Evolutionary conservation across 2,329 filamentous ascomycete genomes (phyloP), one percentile per base, ranked within the genome.

Genomic region (Magnaporthiopsis incrustans): DNA sequence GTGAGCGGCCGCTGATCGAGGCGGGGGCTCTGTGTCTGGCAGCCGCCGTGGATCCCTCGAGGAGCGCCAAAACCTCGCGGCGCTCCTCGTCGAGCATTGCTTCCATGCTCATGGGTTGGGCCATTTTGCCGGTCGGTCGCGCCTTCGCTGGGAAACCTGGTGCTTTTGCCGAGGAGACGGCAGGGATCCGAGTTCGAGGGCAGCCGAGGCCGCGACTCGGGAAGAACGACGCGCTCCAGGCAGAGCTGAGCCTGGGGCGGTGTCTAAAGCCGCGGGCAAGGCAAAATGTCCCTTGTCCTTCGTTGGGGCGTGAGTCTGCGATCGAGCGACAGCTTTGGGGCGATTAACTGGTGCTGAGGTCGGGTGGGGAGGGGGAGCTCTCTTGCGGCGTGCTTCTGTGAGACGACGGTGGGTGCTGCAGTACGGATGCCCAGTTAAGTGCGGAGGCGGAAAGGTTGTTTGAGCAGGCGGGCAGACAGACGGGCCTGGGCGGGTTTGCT

Each of bases 81-180:
- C 89, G 84, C 79, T 94, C 90, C 78, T 92, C 88, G 72, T 92
- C 90, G 67, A 92, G 81, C 68, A 88, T 85, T 61, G 88, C 85
- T 77, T 92, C 90, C 71, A 93, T 85, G 71, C 89, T 92, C 88
- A 91, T 91, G 26, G 79, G 78, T 62, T 77, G 75, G 60, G 73
- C 68, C 75, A 76, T 77, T 65, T 33, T 69, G 71, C 27, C 53
- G 50, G 53, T 26, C 26, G 60, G 38, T 8, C 22, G 14, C 22
- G 26, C 30, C 14, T 58, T 27, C n/a, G n/a, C 7, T 8, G 57
- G 26, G 57, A 12, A 27, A 6, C 25, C 57, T 18, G 57, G 57
- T 18, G 30, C 56, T 25, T 25, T 35, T 53, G 7, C n/a, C 1
- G 44, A 10, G 44, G 44, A 10, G 44, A 53, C 44, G 44, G 44